A percentile compares a stretch with the other conserved stretches of the same genome.
Evolutionary conservation across 179 eudicot genomes (phyloP).

Genomic region (Carnegiea gigantea): DNA sequence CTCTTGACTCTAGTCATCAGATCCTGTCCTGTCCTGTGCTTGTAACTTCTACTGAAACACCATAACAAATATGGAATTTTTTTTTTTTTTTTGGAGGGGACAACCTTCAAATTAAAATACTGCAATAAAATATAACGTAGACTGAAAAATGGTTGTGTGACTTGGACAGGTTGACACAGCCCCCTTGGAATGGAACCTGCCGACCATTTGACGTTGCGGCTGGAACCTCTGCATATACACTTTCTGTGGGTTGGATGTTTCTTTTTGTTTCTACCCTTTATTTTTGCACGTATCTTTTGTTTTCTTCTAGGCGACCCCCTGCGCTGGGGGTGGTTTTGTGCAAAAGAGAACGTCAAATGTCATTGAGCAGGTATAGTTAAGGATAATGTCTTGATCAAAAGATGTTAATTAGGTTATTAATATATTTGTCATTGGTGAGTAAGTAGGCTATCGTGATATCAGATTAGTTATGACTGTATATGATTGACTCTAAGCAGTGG

Average conservation of each 20-base stretch:
- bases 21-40: neutral
- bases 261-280: neutral
- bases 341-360: neutral
- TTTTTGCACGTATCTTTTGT: neutral
- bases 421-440: neutral
- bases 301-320: neutral
- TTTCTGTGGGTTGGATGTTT: neutral
- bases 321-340: neutral
- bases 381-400: neutral
- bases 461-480: neutral
- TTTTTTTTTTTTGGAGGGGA: neutral
- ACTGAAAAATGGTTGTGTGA: slow-evolving; percentile 13
- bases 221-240: neutral
- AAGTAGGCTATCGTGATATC: neutral
- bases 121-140: neutral
- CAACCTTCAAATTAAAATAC: neutral
- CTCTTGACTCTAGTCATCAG: neutral
- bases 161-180: slow-evolving; percentile 27
- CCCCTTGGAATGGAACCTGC: slow-evolving; percentile 26
- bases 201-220: slow-evolving; percentile 19
- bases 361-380: neutral
- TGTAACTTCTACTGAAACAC: no score
- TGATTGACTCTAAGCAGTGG: neutral
- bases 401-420: no score
- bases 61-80: neutral